Base-by-base conservation (phyloP, 2,329 filamentous ascomycete genomes). In the Talaromyces funiculosus region DNA sequence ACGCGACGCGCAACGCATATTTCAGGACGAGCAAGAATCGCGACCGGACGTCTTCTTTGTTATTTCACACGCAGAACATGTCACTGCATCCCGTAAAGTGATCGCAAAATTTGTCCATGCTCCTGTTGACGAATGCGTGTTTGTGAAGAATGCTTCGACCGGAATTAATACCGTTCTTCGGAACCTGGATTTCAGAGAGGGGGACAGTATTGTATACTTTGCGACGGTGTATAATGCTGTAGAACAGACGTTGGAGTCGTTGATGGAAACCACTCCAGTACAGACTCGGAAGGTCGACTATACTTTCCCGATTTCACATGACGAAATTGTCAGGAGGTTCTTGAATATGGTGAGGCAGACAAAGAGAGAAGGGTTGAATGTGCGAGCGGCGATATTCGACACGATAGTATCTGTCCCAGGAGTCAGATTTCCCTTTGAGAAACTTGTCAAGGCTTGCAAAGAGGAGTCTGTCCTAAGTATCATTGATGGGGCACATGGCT, bases 401-500 rank as follows among this genome's bases (percentile, higher is more conserved):
- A 87, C 87, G 0, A 85, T 97, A 7, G 86, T 88, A 8, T 91
- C 89, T 29, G 78, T 89, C 22, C 93, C 93, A 0, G 92, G 90
- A 0, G 82, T 96, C 0, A 78, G 86, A 2, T 85, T 96, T 67
- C 93, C 93, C 0, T 96, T 90, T 74, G 86, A 92, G 71, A 75
- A 73, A 1, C 75, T 96, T 60, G 81, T 83, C 1, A 72, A 74
- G 7, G 80, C 83, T 0, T 96, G 92, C 72, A 82, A 80, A 47
- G 82, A 87, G 60, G 78, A 87, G 24, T 84, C 83, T 0, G 77
- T 97, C 3, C 70, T 93, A 58, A 92, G 88, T 67, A 78, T 90
- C 20, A 79, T 97, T 38, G 93, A 97, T 71, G 92, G 85, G 16
- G 93, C 93, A 0, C 93, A 97, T 74, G 88, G 88, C 1, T 77